A percentile compares a stretch with the other conserved stretches of the same genome.
Conservation (phyloP, 164 flowering plant genomes). For the Litsea cubeba region DNA sequence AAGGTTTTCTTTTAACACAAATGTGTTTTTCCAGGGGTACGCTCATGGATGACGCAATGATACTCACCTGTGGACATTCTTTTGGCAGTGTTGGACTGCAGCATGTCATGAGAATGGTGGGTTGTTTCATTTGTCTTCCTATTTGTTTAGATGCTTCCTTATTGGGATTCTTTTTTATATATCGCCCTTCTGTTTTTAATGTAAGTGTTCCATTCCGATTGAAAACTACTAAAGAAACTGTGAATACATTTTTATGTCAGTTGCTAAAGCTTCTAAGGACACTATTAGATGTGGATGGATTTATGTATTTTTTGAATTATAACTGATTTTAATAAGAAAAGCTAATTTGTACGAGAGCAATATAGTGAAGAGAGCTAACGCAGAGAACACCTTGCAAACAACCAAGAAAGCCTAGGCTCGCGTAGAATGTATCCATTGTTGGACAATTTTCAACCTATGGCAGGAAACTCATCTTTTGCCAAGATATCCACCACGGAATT, state of each 20-base stretch:
- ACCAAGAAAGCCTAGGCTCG: background rate
- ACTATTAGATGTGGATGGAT: no score
- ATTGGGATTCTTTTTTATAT: background rate
- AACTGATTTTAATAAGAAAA: no score
- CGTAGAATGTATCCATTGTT: background rate
- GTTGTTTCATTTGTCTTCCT: slow-evolving; percentile 12
- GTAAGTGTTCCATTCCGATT: background rate
- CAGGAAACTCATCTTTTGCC: no score
- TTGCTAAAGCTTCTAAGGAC: no score
- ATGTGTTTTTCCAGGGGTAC: slow-evolving; percentile 45
- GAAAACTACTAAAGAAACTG: background rate
- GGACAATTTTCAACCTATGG: no score
- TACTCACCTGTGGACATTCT: slow-evolving; percentile 95
- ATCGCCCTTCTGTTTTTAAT: background rate
- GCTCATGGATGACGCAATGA: slow-evolving; percentile 96
- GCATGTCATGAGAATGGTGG: slow-evolving; percentile 58
- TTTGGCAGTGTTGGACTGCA: slow-evolving; percentile 82
- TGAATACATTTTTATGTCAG: no score
- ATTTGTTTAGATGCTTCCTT: background rate
- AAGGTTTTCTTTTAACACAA: slow-evolving; percentile 1
- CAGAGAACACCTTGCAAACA: no score
- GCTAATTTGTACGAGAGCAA: no score
- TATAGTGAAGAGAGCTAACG: no score
- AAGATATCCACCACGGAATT: no score
- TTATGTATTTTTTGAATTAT: no score